A percentile compares a stretch with the other conserved stretches of the same genome.
Evolutionary conservation across 2,329 filamentous ascomycete species (phyloP).

Genomic region (Cladosporium oxysporum): DNA sequence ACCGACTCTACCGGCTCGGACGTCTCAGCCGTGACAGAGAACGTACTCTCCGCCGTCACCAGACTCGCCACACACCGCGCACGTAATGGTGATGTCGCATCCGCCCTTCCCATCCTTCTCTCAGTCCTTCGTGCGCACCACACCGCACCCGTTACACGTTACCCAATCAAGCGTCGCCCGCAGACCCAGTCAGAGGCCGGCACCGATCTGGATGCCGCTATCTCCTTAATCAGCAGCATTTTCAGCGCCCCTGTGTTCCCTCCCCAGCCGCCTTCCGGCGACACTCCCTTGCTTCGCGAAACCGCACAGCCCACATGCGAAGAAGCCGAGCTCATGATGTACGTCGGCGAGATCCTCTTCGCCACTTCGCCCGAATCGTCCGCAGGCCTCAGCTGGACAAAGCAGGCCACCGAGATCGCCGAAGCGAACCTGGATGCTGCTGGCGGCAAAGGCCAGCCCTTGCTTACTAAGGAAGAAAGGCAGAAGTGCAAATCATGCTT

Average conservation of each 20-base stretch:
- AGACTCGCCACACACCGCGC: constrained; percentile 79
- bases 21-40: constrained; percentile 60
- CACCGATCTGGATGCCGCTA: constrained; percentile 27
- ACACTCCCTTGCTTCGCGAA: constrained; percentile 64
- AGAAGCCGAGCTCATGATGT: constrained; percentile 81
- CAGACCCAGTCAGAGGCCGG: constrained; percentile 24
- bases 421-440: constrained; percentile 53
- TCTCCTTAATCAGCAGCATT: constrained; percentile 37
- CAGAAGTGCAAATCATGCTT: constrained; percentile 74
- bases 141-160: constrained; percentile 50
- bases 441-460: constrained; percentile 27
- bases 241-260: constrained; percentile 60
- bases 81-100: constrained; percentile 62
- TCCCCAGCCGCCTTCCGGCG: constrained; percentile 67
- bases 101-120: constrained; percentile 79
- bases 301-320: constrained; percentile 65
- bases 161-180: constrained; percentile 32
- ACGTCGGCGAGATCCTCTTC: constrained; percentile 93
- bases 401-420: constrained; percentile 79
- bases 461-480: constrained; percentile 47
- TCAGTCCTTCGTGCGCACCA: constrained; percentile 80
- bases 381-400: constrained; percentile 84
- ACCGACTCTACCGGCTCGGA: constrained; percentile 32
- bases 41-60: constrained; percentile 74
- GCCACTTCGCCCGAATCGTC: constrained; percentile 56